A percentile compares a stretch with the other conserved stretches of the same genome.
Conservation (phyloP, 129 eudicot genomes). For the Ambrosia artemisiifolia region DNA sequence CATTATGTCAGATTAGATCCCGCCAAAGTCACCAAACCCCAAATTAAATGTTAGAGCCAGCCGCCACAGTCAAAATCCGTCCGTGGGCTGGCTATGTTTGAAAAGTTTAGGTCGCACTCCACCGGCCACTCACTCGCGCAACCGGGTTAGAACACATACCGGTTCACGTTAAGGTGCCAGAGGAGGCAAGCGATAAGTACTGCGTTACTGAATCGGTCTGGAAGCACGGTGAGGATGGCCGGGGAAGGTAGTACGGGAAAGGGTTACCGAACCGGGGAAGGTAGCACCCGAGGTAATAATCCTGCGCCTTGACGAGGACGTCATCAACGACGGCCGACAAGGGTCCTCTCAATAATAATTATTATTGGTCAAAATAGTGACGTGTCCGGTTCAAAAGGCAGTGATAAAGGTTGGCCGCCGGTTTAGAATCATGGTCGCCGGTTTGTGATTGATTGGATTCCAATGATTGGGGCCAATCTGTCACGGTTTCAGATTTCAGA, state of each 20-base stretch:
- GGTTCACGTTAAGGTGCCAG: conserved; percentile 74
- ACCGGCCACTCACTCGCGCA: conserved; percentile 77
- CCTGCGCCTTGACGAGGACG: conserved; percentile 43
- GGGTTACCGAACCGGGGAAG: conserved; percentile 52
- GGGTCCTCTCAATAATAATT: conserved; percentile 40
- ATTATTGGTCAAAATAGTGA: conserved; percentile 51
- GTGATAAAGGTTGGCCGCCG: conserved; percentile 52
- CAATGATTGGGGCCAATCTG: conserved; percentile 8
- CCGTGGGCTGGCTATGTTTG: conserved; percentile 33
- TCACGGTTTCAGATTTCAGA: too few species aligned
- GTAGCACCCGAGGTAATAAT: conserved; percentile 39
- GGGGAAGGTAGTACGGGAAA: conserved; percentile 49
- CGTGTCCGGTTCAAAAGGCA: conserved; percentile 30
- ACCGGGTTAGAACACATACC: conserved; percentile 63
- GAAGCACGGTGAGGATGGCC: conserved; percentile 41
- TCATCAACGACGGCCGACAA: conserved; percentile 30
- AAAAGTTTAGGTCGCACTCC: conserved; percentile 69
- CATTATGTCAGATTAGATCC: too few species aligned
- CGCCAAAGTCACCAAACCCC: too few species aligned
- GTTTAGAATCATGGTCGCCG: conserved; percentile 35
- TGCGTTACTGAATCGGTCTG: conserved; percentile 57
- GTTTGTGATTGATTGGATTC: conserved; percentile 9
- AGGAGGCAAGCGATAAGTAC: conserved; percentile 54
- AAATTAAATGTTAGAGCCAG: too few species aligned
- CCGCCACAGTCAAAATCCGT: conserved; percentile 50